A percentile compares a stretch with the other conserved stretches of the same genome.
phyloP scores from a whole-genome alignment of 805 yeast species.

The Lipomyces orientalis region DNA sequence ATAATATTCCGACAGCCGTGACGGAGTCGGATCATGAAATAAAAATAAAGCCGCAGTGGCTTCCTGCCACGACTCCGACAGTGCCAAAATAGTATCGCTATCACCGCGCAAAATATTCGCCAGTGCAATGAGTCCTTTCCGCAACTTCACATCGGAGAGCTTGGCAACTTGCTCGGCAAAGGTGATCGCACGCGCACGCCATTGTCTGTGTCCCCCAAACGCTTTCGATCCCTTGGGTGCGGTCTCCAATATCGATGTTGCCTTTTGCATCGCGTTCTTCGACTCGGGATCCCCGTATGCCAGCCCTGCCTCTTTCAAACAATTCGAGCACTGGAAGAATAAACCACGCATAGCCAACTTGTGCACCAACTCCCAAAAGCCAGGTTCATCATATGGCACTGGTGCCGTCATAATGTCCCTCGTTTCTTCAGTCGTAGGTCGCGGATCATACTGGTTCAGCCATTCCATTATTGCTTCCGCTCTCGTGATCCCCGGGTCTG shows the following conservation, averaged over 20 bases:
- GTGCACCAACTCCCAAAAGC: conserved; percentile 39
- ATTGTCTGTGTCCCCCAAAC: conserved; percentile 37
- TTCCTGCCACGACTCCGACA: conserved; percentile 44
- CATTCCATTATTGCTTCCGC: conserved; percentile 41
- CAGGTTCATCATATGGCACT: conserved; percentile 33
- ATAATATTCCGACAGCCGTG: conserved; percentile 42
- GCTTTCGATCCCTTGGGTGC: conserved; percentile 39
- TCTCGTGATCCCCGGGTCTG: conserved; percentile 25
- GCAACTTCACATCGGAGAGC: conserved; percentile 34
- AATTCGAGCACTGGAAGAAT: conserved; percentile 34
- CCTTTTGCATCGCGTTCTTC: conserved; percentile 21
- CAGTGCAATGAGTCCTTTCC: conserved; percentile 38
- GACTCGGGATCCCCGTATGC: conserved; percentile 36
- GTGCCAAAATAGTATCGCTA: conserved; percentile 38
- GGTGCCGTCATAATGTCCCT: conserved; percentile 33
- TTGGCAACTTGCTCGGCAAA: conserved; percentile 34
- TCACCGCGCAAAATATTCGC: conserved; percentile 43
- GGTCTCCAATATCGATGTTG: conserved; percentile 37
- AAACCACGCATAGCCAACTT: conserved; percentile 37
- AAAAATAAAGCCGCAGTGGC: conserved; percentile 42
- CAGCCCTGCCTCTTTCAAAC: conserved; percentile 30
- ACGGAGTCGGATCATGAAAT: conserved; percentile 43
- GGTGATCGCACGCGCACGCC: conserved; percentile 41
- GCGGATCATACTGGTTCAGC: conserved; percentile 41
- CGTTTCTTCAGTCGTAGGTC: conserved; percentile 38